Evolutionary conservation across 495 filamentous ascomycete species (phyloP).

Genomic region (Aspergillus sclerotiicarbonarius): DNA sequence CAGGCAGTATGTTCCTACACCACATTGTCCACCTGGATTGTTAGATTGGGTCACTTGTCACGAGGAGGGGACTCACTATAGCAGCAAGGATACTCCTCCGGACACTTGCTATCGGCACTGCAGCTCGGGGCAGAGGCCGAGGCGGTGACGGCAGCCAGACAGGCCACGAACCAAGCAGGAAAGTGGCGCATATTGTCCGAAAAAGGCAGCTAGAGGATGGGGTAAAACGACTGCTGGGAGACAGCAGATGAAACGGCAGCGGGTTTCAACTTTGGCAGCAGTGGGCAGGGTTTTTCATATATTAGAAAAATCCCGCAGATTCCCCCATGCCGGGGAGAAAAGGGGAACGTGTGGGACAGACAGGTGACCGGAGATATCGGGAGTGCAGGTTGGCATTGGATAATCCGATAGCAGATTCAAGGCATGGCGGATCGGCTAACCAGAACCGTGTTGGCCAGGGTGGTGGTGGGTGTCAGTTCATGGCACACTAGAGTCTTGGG

Average conservation of each 20-base stretch:
- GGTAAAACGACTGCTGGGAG: background rate
- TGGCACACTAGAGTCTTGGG: background rate
- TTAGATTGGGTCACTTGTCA: slow-evolving; percentile 1
- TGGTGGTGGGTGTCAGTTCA: background rate
- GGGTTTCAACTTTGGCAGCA: background rate
- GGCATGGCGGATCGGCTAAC: background rate
- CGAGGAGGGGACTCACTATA: slow-evolving; percentile 65
- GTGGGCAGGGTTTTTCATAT: slow-evolving; percentile 1
- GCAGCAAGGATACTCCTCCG: slow-evolving; percentile 77
- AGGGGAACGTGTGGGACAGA: slow-evolving; percentile 3
- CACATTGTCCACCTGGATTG: slow-evolving; percentile 78
- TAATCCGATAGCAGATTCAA: background rate
- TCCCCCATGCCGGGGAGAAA: background rate
- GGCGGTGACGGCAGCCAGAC: background rate
- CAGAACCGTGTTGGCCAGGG: background rate
- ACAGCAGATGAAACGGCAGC: background rate
- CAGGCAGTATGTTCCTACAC: slow-evolving; percentile 91
- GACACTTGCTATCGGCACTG: slow-evolving; percentile 63
- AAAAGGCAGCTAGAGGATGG: background rate
- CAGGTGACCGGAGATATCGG: background rate
- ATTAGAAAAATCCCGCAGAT: background rate
- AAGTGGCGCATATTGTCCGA: background rate
- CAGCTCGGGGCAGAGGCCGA: slow-evolving; percentile 34
- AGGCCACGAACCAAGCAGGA: background rate
- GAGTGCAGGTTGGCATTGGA: background rate